Percentiles rank a stretch among this genome's conserved stretches.
These are phyloP conservation scores for Myxozyma neotropica DNA, from an alignment of 805 yeast genomes.

Conservation along the genomic window DNA sequence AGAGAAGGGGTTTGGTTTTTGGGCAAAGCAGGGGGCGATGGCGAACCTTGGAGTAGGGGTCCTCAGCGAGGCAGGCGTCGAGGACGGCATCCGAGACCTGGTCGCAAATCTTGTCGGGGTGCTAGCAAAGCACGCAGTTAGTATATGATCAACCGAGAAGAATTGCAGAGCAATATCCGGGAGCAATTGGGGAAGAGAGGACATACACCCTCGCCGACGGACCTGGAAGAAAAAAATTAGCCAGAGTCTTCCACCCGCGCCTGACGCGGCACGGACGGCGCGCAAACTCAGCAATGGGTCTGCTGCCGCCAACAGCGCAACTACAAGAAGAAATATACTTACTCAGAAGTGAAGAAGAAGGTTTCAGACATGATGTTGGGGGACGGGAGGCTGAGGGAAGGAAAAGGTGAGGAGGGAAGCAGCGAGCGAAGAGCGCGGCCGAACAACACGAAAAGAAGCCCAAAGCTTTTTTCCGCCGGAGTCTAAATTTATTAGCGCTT, in stretches of 20 bases:
- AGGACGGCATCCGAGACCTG: conserved; percentile 98
- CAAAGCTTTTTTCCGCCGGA: not conserved
- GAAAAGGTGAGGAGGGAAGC: not conserved
- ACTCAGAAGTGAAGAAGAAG: conserved; percentile 68
- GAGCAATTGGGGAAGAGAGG: not conserved
- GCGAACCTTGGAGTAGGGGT: conserved; percentile 81
- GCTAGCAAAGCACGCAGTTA: conserved; percentile 32
- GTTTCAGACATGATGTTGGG: conserved; percentile 43
- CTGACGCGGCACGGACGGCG: no score
- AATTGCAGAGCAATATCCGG: no score
- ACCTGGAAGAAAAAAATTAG: conserved; percentile 33
- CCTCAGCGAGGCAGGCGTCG: conserved; percentile 94
- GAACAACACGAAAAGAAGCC: not conserved
- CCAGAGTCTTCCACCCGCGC: no score
- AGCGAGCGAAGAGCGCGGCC: not conserved
- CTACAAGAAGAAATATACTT: conserved; percentile 21
- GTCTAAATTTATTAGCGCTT: no score
- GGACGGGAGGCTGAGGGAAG: not conserved
- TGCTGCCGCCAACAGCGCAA: not conserved
- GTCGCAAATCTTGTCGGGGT: conserved; percentile 72
- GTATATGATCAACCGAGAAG: not conserved
- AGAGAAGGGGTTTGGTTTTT: no score
- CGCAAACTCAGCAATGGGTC: no score
- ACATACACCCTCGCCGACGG: conserved; percentile 64
- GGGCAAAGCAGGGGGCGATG: not conserved